Conservation (phyloP, 1,284 basidiomycete genomes). For the Boletus mariae region DNA sequence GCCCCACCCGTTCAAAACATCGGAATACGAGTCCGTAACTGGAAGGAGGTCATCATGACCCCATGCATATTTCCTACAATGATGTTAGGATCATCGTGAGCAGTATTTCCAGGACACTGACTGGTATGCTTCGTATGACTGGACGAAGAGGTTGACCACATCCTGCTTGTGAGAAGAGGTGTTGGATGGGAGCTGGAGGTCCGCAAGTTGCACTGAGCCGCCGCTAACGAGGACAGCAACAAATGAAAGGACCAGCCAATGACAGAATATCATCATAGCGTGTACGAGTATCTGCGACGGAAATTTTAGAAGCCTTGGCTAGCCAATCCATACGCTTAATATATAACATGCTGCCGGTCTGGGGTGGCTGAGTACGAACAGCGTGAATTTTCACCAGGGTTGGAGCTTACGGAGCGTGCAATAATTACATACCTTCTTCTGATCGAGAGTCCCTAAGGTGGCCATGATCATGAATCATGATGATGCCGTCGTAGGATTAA, state of each 20-base stretch:
- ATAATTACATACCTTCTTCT: too few species aligned
- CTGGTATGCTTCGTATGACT: constrained; percentile 59
- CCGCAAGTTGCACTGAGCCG: constrained; percentile 43
- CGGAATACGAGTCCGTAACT: constrained; percentile 44
- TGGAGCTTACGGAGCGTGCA: too few species aligned
- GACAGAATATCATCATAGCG: background rate
- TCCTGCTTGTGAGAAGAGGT: constrained; percentile 40
- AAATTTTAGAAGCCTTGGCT: too few species aligned
- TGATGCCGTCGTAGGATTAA: too few species aligned
- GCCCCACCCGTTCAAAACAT: constrained; percentile 69
- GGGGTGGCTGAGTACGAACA: too few species aligned
- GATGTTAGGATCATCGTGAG: background rate
- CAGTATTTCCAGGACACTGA: constrained; percentile 27
- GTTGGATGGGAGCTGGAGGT: constrained; percentile 41
- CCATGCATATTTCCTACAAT: constrained; percentile 51
- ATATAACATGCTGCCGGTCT: too few species aligned
- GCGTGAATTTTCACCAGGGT: too few species aligned
- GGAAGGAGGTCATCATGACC: constrained; percentile 64
- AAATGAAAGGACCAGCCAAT: constrained; percentile 13
- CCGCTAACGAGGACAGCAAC: constrained; percentile 20
- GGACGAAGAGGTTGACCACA: constrained; percentile 52
- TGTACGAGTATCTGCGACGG: background rate
- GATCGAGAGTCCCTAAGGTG: too few species aligned
- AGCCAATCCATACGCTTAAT: too few species aligned
- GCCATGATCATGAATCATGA: too few species aligned